A percentile compares a stretch with the other conserved stretches of the same genome.
Conservation (phyloP, 2,329 filamentous ascomycete genomes). For the Paecilomyces formosus region DNA sequence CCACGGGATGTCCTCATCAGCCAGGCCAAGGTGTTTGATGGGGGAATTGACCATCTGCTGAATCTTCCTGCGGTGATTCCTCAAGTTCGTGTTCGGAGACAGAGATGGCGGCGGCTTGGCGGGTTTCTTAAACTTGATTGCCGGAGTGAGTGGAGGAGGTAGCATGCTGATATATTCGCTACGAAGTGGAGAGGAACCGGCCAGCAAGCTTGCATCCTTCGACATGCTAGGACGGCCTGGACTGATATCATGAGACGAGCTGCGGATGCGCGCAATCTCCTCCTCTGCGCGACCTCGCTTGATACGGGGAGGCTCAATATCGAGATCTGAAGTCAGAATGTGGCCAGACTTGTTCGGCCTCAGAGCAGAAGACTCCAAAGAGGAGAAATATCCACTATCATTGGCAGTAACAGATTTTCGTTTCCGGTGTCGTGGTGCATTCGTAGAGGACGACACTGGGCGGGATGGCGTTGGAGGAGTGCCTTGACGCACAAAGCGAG, state of each 20-base stretch:
- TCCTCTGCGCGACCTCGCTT: slow-evolving; percentile 90
- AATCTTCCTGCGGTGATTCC: slow-evolving; percentile 78
- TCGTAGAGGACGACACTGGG: slow-evolving; percentile 56
- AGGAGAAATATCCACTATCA: slow-evolving; percentile 96
- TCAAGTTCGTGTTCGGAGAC: slow-evolving; percentile 87
- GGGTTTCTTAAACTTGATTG: slow-evolving; percentile 69
- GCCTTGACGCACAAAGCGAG: slow-evolving; percentile 52
- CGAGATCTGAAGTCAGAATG: slow-evolving; percentile 65
- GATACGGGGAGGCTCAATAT: slow-evolving; percentile 66
- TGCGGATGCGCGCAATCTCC: slow-evolving; percentile 86
- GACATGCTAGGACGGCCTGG: slow-evolving; percentile 51
- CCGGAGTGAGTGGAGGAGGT: slow-evolving; percentile 72
- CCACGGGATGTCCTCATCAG: slow-evolving; percentile 35
- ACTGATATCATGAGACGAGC: slow-evolving; percentile 80
- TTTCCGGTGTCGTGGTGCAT: slow-evolving; percentile 58
- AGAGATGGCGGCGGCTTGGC: slow-evolving; percentile 63
- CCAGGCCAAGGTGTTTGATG: slow-evolving; percentile 39
- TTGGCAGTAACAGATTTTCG: slow-evolving; percentile 73
- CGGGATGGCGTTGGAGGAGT: slow-evolving; percentile 66
- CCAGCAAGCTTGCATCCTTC: slow-evolving; percentile 23
- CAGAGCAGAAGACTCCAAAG: slow-evolving; percentile 81
- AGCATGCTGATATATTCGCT: slow-evolving; percentile 51
- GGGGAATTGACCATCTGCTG: slow-evolving; percentile 75
- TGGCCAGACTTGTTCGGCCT: slow-evolving; percentile 59
- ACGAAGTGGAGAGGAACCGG: slow-evolving; percentile 63